Conservation (phyloP, 306 rosid species). For the Chamaecrista fasciculata region DNA sequence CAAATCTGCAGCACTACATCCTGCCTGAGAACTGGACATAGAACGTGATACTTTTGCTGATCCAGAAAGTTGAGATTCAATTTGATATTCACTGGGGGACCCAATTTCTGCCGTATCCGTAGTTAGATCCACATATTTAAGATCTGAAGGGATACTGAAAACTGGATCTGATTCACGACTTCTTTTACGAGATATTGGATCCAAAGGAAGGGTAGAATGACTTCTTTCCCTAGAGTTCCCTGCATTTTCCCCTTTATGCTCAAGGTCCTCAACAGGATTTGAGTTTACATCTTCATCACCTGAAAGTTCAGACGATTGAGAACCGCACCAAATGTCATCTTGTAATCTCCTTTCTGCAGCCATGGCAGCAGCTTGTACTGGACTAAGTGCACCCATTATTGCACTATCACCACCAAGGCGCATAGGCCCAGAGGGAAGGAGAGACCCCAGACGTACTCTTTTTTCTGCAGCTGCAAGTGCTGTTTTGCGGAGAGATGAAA, state of each 20-base stretch:
- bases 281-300: conserved; percentile 45
- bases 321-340: conserved; percentile 95
- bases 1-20: conserved; percentile 38
- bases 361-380: conserved; percentile 96
- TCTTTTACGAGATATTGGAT: conserved; percentile 49
- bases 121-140: conserved; percentile 46
- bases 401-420: conserved; percentile 86
- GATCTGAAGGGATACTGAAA: conserved; percentile 26
- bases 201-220: conserved; percentile 28
- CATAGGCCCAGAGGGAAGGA: conserved; percentile 83
- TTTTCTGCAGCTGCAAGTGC: conserved; percentile 82
- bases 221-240: conserved; percentile 33
- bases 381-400: conserved; percentile 78
- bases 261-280: conserved; percentile 41
- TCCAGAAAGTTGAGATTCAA: conserved; percentile 25
- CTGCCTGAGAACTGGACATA: conserved; percentile 29
- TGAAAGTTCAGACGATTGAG: conserved; percentile 52
- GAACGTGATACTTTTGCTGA: conserved; percentile 33
- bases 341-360: conserved; percentile 95
- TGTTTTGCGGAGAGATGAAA: conserved; percentile 64
- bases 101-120: conserved; percentile 30
- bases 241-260: conserved; percentile 22
- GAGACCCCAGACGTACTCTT: conserved; percentile 56
- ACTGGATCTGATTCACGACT: conserved; percentile 35
- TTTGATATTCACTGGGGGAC: conserved; percentile 21